Percentiles rank a stretch among this genome's conserved stretches.
Conservation (phyloP, 805 yeast genomes). For the Kockiozyma suomiensis region DNA sequence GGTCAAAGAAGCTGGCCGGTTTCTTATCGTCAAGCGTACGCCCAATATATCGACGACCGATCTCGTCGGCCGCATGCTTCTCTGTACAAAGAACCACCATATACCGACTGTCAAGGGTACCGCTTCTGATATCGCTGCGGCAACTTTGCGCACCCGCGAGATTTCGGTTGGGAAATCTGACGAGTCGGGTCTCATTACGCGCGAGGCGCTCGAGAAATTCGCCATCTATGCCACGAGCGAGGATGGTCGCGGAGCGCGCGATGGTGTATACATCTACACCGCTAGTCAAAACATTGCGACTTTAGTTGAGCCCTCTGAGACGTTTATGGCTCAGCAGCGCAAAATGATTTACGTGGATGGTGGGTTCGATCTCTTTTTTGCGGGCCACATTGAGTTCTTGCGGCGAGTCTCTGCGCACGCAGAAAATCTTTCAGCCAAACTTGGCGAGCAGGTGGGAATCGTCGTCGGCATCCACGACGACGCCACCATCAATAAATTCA, state of each 20-base stretch:
- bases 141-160: background rate
- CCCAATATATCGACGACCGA: conserved; percentile 95
- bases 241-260: conserved; percentile 62
- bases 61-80: conserved; percentile 83
- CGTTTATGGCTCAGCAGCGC: conserved; percentile 7
- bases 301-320: conserved; percentile 33
- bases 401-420: conserved; percentile 51
- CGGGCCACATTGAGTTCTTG: conserved; percentile 85
- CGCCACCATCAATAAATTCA: conserved; percentile 53
- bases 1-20: conserved; percentile 82
- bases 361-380: conserved; percentile 87
- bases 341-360: conserved; percentile 67
- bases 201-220: conserved; percentile 50
- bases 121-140: background rate
- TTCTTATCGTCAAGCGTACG: conserved; percentile 89
- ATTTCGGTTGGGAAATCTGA: background rate
- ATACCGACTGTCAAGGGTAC: conserved; percentile 42
- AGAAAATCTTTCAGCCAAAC: conserved; percentile 43
- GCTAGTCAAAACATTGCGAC: conserved; percentile 41
- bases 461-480: conserved; percentile 73
- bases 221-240: conserved; percentile 61
- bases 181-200: conserved; percentile 36
- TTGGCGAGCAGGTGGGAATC: conserved; percentile 42
- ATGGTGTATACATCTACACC: conserved; percentile 55
- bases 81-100: conserved; percentile 63